These are phyloP conservation scores for Hordeum pubiflorum DNA, from an alignment of 202 grass and related monocot species.

Conservation along the genomic window DNA sequence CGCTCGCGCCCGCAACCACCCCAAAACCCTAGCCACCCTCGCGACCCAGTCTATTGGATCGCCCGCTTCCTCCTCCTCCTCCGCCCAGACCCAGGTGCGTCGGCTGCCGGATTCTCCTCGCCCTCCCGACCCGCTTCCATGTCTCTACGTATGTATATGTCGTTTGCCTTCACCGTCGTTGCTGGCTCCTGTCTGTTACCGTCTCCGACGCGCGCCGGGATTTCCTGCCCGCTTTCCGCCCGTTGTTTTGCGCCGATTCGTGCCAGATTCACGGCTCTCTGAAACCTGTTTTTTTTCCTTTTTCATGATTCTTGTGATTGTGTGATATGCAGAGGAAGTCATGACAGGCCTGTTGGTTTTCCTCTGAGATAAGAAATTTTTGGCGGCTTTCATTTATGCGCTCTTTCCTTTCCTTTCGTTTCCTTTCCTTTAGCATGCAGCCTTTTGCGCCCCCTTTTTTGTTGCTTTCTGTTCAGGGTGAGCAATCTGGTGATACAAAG, in stretches of 20 bases:
- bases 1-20: neutral
- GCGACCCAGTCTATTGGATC: slow-evolving; percentile 9
- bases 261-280: slow-evolving; percentile 5
- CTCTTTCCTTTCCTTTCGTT: no score
- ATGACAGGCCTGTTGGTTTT: neutral
- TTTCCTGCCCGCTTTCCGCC: neutral
- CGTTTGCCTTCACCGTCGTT: neutral
- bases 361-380: neutral
- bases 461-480: neutral
- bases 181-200: neutral
- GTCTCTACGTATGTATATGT: neutral
- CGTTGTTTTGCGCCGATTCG: neutral
- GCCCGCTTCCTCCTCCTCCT: neutral
- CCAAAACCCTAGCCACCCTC: slow-evolving; percentile 8
- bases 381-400: neutral
- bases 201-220: neutral
- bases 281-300: neutral
- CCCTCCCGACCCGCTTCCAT: neutral
- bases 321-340: neutral
- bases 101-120: neutral
- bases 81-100: slow-evolving; percentile 28
- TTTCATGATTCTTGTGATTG: neutral
- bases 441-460: slow-evolving; percentile 6
- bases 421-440: neutral
- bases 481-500: slow-evolving; percentile 24